phyloP scores from a whole-genome alignment of 2,329 filamentous ascomycete genomes.

The Hypoxylon sp. region DNA sequence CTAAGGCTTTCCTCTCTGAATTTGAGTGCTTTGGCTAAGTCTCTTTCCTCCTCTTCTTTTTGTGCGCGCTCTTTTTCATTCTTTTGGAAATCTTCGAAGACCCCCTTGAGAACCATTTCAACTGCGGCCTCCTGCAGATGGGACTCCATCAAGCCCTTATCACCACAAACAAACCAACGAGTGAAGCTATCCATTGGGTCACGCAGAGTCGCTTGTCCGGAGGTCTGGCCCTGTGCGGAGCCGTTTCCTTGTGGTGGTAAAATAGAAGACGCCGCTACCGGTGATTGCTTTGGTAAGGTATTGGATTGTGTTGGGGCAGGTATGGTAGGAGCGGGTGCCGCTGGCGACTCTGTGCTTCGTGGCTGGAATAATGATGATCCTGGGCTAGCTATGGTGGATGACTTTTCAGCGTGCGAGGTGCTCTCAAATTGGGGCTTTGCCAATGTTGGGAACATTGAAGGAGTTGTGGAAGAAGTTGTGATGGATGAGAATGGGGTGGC shows the following conservation, averaged over 20 bases:
- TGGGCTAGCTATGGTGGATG: background rate
- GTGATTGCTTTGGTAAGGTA: background rate
- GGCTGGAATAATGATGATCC: background rate
- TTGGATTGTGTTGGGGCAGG: background rate
- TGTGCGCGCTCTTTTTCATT: conserved; percentile 53
- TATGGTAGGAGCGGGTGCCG: background rate
- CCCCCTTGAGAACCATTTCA: conserved; percentile 54
- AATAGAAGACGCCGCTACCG: background rate
- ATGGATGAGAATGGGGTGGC: conserved; percentile 1
- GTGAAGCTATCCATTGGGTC: conserved; percentile 60
- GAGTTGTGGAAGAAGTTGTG: background rate
- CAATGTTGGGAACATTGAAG: background rate
- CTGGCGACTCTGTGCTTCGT: background rate
- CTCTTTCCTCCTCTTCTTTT: conserved; percentile 59
- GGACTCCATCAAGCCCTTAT: conserved; percentile 61
- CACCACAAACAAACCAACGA: conserved; percentile 63
- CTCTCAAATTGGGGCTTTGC: too few species aligned
- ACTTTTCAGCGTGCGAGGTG: background rate
- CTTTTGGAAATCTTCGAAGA: conserved; percentile 52
- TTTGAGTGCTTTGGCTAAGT: conserved; percentile 56
- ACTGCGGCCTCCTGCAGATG: conserved; percentile 56
- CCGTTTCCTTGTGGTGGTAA: background rate
- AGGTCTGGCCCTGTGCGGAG: background rate
- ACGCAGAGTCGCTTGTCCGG: conserved; percentile 35
- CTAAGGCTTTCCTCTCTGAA: conserved; percentile 60